Conservation (phyloP, 2,329 filamentous ascomycete genomes). For the Didymella arachidicola region DNA sequence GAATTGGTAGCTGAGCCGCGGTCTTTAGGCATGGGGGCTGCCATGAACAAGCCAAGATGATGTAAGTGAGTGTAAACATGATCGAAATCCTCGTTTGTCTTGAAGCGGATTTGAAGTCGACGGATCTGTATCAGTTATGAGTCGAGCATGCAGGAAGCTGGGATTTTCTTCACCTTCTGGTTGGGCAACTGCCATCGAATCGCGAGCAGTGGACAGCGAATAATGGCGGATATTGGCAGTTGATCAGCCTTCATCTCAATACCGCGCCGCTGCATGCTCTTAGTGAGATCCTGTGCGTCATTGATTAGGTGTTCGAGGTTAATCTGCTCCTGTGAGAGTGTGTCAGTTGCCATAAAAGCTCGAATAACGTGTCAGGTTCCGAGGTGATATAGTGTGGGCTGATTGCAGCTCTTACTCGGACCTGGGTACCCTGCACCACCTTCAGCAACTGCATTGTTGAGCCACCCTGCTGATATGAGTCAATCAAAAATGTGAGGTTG, state of each 20-base stretch:
- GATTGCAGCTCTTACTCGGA: slow-evolving; percentile 50
- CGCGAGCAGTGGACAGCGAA: slow-evolving; percentile 51
- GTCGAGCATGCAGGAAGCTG: neutral
- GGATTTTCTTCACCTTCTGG: slow-evolving; percentile 39
- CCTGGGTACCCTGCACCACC: slow-evolving; percentile 52
- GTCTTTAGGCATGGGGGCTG: slow-evolving; percentile 21
- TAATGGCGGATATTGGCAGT: slow-evolving; percentile 55
- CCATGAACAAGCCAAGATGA: slow-evolving; percentile 46
- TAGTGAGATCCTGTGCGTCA: slow-evolving; percentile 29
- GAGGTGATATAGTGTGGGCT: slow-evolving; percentile 2
- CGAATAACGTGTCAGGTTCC: neutral
- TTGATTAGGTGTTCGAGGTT: slow-evolving; percentile 37
- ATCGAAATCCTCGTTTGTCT: slow-evolving; percentile 49
- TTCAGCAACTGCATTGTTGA: slow-evolving; percentile 46
- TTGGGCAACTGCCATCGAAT: slow-evolving; percentile 51
- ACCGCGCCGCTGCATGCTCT: slow-evolving; percentile 33
- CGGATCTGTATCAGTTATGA: slow-evolving; percentile 46
- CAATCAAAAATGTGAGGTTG: slow-evolving; percentile 45
- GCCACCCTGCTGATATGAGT: slow-evolving; percentile 39
- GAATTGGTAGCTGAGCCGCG: slow-evolving; percentile 21
- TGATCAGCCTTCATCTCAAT: slow-evolving; percentile 48
- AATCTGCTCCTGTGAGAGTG: slow-evolving; percentile 30
- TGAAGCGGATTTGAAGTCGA: slow-evolving; percentile 56
- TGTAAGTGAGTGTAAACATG: slow-evolving; percentile 43
- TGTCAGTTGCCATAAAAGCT: slow-evolving; percentile 15